Evolutionary conservation across 495 filamentous ascomycete species (phyloP), one percentile per base, ranked within the genome.

Genomic region (Daldinia bambusicola): DNA sequence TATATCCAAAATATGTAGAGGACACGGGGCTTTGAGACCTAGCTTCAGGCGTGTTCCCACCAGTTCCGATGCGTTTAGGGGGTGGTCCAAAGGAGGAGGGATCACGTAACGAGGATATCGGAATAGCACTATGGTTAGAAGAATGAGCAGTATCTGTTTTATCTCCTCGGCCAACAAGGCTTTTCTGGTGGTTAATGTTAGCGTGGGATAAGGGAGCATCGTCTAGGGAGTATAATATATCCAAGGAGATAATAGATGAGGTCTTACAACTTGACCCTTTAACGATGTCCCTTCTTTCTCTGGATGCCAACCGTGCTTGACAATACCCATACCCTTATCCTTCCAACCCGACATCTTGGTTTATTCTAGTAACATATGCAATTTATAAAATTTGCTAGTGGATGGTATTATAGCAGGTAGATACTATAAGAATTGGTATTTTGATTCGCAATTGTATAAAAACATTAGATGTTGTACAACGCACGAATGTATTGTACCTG

Each of bases 1-100:
- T n/a, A 7, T 61, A 66, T 14, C 40, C 50, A 34, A 48, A 34
- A 26, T 45, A 56, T 22, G 52, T 8, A 12, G 64, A 40, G 18
- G 57, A 50, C 7, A 32, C 53, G 88, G 88, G 1, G 83, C 74
- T 30, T 48, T 26, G 51, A 50, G 72, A 38, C 76, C 77, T 55
- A 74, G 79, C 63, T 82, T 76, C 63, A 80, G 82, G 36, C 75
- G 75, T 43, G 74, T 16, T 41, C 6, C 55, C 81, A 77, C 50
- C 20, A 26, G 32, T 6, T 40, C 69, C 71, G n/a, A 72, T 50
- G 5, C 70, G 82, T 69, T 90, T 97, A 4, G 95, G 95, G 20
- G 95, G 95, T 37, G 95, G 93, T 2, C 87, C 93, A 77, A 99
- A 98, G 12, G 89, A 85, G 0, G 88, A 77, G 1, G 95, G 95